These are phyloP conservation scores for Earliella scabrosa DNA, from an alignment of 1,284 basidiomycete species.

Conservation along the genomic window DNA sequence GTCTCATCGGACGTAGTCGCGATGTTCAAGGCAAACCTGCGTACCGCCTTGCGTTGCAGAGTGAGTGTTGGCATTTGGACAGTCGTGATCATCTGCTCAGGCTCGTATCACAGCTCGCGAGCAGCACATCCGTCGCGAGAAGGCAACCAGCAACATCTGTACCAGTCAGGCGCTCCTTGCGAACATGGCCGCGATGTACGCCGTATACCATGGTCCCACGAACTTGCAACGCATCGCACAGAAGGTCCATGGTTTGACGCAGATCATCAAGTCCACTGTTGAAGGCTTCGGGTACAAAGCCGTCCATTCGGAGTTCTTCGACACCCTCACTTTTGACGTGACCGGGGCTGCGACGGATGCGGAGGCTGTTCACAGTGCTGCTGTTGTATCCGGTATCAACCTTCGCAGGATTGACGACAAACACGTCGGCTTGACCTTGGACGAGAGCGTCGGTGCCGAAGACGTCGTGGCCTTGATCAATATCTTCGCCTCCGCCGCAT, in stretches of 20 bases:
- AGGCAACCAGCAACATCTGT: slow-evolving; percentile 94
- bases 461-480: slow-evolving; percentile 84
- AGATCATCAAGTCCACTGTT: slow-evolving; percentile 75
- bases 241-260: slow-evolving; percentile 90
- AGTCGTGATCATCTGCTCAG: no score
- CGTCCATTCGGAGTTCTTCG: slow-evolving; percentile 81
- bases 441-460: slow-evolving; percentile 84
- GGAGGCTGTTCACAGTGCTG: slow-evolving; percentile 71
- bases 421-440: slow-evolving; percentile 88
- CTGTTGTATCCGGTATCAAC: slow-evolving; percentile 79
- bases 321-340: slow-evolving; percentile 91
- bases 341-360: slow-evolving; percentile 62
- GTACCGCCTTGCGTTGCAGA: slow-evolving; percentile 93
- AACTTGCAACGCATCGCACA: slow-evolving; percentile 87
- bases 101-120: slow-evolving; percentile 91
- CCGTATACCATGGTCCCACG: slow-evolving; percentile 93
- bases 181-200: slow-evolving; percentile 98
- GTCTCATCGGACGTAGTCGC: slow-evolving; percentile 90
- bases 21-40: slow-evolving; percentile 87
- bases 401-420: slow-evolving; percentile 80
- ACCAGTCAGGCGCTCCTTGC: slow-evolving; percentile 93
- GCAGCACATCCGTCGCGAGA: slow-evolving; percentile 96
- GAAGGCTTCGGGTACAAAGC: slow-evolving; percentile 75
- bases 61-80: slow-evolving; percentile 46
- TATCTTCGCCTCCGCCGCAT: slow-evolving; percentile 73